Evolutionary conservation across 2,329 filamentous ascomycete genomes (phyloP).

Genomic region (Chaetomium olivaceum): DNA sequence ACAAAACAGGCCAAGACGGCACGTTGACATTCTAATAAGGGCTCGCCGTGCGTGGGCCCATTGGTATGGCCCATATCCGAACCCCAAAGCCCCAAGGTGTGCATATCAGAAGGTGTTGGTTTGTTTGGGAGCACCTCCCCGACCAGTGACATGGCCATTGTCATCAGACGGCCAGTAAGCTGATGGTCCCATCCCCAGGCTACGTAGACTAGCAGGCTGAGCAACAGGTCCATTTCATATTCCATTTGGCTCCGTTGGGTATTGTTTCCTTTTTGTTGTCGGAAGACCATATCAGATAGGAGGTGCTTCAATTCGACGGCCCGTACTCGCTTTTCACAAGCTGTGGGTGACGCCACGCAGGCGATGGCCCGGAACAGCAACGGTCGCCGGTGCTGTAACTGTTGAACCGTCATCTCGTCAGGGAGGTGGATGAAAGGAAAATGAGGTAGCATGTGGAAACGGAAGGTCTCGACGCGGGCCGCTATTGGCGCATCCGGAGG

Average conservation of each 20-base stretch:
- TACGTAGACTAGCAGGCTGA: not conserved
- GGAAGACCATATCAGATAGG: not conserved
- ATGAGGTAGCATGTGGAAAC: not conserved
- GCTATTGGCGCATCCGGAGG: not conserved
- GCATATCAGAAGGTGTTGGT: not conserved
- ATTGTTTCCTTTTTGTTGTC: not conserved
- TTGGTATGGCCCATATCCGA: not conserved
- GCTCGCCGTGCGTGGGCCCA: not conserved
- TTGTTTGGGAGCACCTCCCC: not conserved
- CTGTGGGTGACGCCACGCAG: not conserved
- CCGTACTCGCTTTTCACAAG: not conserved
- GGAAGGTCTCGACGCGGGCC: not conserved
- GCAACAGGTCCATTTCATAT: not conserved
- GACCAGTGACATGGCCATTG: not conserved
- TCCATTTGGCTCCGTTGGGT: not conserved
- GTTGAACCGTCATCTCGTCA: not conserved
- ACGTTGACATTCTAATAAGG: not conserved
- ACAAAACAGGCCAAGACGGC: constrained; percentile 1
- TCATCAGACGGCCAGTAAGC: not conserved
- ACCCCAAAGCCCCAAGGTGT: not conserved
- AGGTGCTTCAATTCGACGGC: not conserved
- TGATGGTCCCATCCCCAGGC: constrained; percentile 1
- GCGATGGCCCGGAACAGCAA: not conserved
- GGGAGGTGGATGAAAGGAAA: not conserved
- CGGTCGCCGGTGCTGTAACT: not conserved